Base-by-base conservation (phyloP, 305 asterid species). In the Rubia balearica region DNA sequence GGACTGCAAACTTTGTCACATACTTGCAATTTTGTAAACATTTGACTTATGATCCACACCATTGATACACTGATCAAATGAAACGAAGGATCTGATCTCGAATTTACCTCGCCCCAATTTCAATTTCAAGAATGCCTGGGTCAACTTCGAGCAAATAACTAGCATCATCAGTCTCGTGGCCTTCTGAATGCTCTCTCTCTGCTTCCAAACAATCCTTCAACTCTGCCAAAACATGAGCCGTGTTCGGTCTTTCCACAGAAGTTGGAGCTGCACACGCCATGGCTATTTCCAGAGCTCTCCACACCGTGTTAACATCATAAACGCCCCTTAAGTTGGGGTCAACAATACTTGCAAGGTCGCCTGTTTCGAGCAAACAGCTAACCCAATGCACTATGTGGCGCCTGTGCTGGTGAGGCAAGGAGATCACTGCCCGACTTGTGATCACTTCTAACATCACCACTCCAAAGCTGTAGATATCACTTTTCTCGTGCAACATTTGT, bases 221-320 rank as follows among this genome's bases (percentile, higher is more conserved):
- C 63, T 71, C 73, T 0, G 19, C 41, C 27, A 76, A 65, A 57
- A 83, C 84, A 4, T 22, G 22, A 51, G 73, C 67, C 80, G 80
- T 81, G 68, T 73, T 49, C 42, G 86, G 86, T 56, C 88, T 78
- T 48, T 5, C 16, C 1, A 53, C 21, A 0, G 77, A 33, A 33
- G 69, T 46, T 0, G 51, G 70, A 70, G 87, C 78, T 9, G 79
- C 78, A 62, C 87, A 81, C 5, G 65, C 64, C 67, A 76, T 69
- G 59, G 76, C 81, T 3, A 81, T 3, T 22, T 72, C 78, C 33
- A 77, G 61, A 49, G 74, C 61, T 70, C 67, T 72, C 82, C 71
- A 56, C 0, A 40, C 71, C 3, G 80, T 74, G 38, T 81, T 61
- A 3, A 51, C 7, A 30, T 61, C 53, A 40, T 51, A 72, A 36